Conservation (phyloP, 768 basidiomycete species). For the Paxillus ammoniavirescens region DNA sequence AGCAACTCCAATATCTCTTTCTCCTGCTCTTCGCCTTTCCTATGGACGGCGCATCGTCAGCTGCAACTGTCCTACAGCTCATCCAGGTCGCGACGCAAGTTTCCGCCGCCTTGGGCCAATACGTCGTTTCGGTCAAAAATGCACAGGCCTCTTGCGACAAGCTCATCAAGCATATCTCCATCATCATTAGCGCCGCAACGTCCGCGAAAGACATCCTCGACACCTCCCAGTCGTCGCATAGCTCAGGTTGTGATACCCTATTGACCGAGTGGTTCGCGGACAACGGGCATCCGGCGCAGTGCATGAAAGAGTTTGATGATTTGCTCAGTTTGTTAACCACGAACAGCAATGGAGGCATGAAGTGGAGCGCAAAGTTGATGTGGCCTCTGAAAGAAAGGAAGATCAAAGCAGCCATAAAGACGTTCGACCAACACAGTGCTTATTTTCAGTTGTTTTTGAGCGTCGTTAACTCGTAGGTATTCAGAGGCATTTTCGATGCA, state of each 20-base stretch:
- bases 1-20: too few species aligned
- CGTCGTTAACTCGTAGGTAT: neutral
- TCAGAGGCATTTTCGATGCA: neutral
- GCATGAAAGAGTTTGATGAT: neutral
- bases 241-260: neutral
- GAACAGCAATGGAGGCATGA: neutral
- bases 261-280: neutral
- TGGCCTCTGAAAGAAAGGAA: neutral
- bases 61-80: neutral
- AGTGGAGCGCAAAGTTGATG: neutral
- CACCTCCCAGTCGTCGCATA: neutral
- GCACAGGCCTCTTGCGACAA: neutral
- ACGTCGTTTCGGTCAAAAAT: neutral
- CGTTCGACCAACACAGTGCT: neutral
- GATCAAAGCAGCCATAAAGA: neutral
- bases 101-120: neutral
- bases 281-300: neutral
- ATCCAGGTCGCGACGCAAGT: neutral
- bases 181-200: neutral
- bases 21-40: neutral
- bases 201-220: neutral
- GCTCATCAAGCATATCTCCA: neutral
- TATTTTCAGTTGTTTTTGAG: neutral
- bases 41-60: neutral
- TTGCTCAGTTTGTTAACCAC: neutral